phyloP scores from a whole-genome alignment of 2,329 filamentous ascomycete genomes.

The Colletotrichum sp. region DNA sequence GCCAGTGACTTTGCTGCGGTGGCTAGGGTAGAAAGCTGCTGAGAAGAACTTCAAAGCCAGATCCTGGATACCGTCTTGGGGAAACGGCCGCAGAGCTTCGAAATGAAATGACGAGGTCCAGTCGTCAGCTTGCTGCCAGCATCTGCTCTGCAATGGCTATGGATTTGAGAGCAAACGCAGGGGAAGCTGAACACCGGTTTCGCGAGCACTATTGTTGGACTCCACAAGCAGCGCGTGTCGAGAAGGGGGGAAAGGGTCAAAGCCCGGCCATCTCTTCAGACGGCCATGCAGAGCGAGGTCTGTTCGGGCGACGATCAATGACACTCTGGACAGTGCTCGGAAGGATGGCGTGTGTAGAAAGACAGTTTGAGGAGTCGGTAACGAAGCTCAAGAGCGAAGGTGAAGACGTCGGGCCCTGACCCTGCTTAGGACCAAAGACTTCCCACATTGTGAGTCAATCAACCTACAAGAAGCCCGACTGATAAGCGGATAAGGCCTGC shows the following conservation, averaged over 20 bases:
- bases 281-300: not conserved
- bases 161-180: too few species aligned
- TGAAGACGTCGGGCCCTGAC: not conserved
- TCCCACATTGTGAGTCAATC: conserved; percentile 16
- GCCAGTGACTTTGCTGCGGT: not conserved
- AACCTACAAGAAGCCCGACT: conserved; percentile 10
- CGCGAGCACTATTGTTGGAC: not conserved
- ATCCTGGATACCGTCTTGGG: not conserved
- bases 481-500: conserved; percentile 18
- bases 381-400: not conserved
- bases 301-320: not conserved
- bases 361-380: not conserved
- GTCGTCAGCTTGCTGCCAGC: not conserved
- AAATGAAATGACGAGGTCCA: not conserved
- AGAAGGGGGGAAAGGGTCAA: conserved; percentile 9
- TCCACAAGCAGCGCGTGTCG: not conserved
- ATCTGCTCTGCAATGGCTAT: not conserved
- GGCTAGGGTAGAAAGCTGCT: not conserved
- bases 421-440: not conserved
- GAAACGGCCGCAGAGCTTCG: not conserved
- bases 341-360: not conserved
- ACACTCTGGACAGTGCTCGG: not conserved
- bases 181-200: not conserved
- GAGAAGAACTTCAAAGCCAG: not conserved
- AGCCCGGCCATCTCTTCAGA: conserved; percentile 17